Base-by-base conservation (phyloP, 2,329 filamentous ascomycete genomes). In the Pseudofabraea citricarpa region DNA sequence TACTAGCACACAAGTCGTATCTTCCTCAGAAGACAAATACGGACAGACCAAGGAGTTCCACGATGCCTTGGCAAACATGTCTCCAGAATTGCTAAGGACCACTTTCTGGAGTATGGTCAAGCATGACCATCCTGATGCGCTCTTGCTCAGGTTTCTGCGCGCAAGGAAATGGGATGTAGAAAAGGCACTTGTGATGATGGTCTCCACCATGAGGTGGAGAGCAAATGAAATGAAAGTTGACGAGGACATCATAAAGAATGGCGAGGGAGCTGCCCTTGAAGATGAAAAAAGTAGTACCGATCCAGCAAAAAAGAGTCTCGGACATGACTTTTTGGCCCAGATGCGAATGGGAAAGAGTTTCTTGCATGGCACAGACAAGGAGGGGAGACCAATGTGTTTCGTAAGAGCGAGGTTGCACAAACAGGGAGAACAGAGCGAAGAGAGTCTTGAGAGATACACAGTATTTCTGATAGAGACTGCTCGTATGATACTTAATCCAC, bases 111-210 rank as follows among this genome's bases (percentile, higher is more conserved):
- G 71, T 53, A 95, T 96, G 89, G 79, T 91, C 46, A 98, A 97
- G 71, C 85, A 93, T 57, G 93, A 98, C 60, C 81, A 97, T 61
- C 93, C 93, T 0, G 93, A 98, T 66, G 85, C 84, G 2, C 71
- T 94, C 15, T 69, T 91, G 13, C 69, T 95, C 45, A 81, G 90
- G 32, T 95, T 95, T 64, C 71, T 95, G 44, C 76, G 90, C 40
- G 90, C 90, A n/a, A 77, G 90, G 36, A 95, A 95, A 67, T 98
- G 93, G 93, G 89, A 98, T 60, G 82, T 95, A 15, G 85, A 95
- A 40, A 90, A 89, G 62, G 93, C 93, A 4, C 74, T 97, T 20
- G 77, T 95, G 53, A 98, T 98, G 93, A 70, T 96, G 64, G 77
- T 98, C 33, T 89, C 89, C 2, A 95, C 93, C 1, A 87, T 97